Conservation (phyloP, 257 asterid genomes). For the Handroanthus guayacan region DNA sequence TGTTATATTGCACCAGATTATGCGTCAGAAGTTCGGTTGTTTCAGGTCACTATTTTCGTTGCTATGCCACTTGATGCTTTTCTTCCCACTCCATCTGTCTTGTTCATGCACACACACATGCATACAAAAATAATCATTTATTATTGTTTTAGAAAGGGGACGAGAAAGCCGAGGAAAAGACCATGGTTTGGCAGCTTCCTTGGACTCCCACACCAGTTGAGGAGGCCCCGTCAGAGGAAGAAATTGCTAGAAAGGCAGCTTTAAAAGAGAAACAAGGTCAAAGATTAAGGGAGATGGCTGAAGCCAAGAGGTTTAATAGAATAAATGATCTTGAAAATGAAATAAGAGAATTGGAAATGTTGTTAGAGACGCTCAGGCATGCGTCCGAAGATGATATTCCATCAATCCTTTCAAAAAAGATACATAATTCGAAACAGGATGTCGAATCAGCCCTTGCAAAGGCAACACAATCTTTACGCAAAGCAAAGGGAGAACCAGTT, state of each 20-base stretch:
- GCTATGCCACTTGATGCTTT: conserved; percentile 21
- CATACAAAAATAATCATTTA: conserved; percentile 23
- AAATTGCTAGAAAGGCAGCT: conserved; percentile 98
- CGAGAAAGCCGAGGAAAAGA: conserved; percentile 84
- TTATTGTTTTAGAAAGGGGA: conserved; percentile 67
- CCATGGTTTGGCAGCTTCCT: conserved; percentile 93
- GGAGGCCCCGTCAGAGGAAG: conserved; percentile 97
- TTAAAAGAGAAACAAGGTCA: conserved; percentile 96
- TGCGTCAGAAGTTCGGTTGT: conserved; percentile 73
- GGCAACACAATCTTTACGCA: conserved; percentile 81
- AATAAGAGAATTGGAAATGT: conserved; percentile 77
- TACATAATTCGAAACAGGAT: conserved; percentile 69
- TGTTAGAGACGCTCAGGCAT: conserved; percentile 67
- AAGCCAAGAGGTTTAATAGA: conserved; percentile 85
- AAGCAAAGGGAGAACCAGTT: conserved; percentile 89
- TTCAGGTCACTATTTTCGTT: conserved; percentile 64
- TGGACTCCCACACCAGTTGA: conserved; percentile 92
- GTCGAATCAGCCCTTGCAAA: conserved; percentile 77
- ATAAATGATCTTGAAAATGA: conserved; percentile 95
- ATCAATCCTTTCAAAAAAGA: conserved; percentile 66
- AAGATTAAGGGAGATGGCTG: conserved; percentile 98
- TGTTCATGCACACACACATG: conserved; percentile 24
- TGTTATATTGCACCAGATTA: conserved; percentile 88
- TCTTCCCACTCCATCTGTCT: conserved; percentile 23
- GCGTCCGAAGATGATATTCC: conserved; percentile 62